Percentiles rank a stretch among this genome's conserved stretches.
Evolutionary conservation across 352 stramenopile genomes (phyloP).

Genomic region (Globisporangium splendens): DNA sequence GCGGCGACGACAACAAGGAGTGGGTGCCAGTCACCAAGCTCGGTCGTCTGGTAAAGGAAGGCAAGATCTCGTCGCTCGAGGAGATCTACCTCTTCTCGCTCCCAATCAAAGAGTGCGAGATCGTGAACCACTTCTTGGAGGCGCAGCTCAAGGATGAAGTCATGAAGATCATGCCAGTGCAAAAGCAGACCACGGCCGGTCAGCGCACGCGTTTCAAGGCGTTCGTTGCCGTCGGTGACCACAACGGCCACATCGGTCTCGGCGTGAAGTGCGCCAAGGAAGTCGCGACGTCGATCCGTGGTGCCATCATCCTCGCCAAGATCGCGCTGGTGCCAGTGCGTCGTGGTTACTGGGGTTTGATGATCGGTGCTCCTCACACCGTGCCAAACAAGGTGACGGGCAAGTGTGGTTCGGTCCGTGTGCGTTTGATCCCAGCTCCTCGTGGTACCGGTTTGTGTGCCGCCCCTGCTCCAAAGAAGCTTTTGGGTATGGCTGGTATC

Average conservation of each 20-base stretch:
- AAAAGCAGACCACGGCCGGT: constrained; percentile 99
- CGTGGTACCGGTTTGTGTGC: constrained; percentile 99
- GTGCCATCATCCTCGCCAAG: constrained; percentile 99
- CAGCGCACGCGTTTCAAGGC: constrained; percentile 99
- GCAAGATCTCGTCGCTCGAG: constrained; percentile 99
- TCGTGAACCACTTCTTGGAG: constrained; percentile 99
- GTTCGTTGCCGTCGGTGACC: constrained; percentile 99
- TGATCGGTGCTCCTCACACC: constrained; percentile 94
- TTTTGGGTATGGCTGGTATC: constrained; percentile 98
- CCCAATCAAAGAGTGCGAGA: constrained; percentile 99
- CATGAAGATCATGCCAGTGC: constrained; percentile 99
- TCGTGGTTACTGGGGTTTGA: constrained; percentile 98
- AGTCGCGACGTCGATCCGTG: constrained; percentile 98
- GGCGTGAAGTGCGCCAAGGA: constrained; percentile 99
- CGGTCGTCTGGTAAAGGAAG: constrained; percentile 99
- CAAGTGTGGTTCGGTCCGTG: constrained; percentile 99
- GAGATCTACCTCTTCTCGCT: constrained; percentile 99
- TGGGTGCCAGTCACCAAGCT: constrained; percentile 99
- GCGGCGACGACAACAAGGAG: constrained; percentile 92
- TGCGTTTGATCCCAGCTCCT: constrained; percentile 98
- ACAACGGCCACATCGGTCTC: constrained; percentile 98
- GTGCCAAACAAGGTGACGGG: constrained; percentile 99
- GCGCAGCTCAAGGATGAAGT: constrained; percentile 99
- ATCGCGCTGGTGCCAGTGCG: constrained; percentile 97
- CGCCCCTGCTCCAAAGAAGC: constrained; percentile 97